Evolutionary conservation across 257 asterid genomes (phyloP).

Genomic region (Misopates orontium): DNA sequence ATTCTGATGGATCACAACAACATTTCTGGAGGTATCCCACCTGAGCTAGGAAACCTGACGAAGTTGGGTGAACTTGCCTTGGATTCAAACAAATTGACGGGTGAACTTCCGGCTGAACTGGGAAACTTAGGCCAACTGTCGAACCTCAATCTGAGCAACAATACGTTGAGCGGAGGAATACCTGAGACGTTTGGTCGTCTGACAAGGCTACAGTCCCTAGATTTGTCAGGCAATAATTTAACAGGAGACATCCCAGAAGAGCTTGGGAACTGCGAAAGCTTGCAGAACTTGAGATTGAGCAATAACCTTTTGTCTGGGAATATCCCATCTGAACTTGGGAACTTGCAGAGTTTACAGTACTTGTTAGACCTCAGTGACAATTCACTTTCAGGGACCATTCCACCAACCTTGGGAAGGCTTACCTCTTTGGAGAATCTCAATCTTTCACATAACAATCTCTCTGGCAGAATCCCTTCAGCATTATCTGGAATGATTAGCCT

Average conservation of each 20-base stretch:
- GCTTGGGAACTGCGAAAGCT: conserved; percentile 41
- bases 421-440: conserved; percentile 54
- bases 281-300: conserved; percentile 53
- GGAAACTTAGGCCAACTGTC: conserved; percentile 43
- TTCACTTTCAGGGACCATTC: conserved; percentile 57
- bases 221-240: conserved; percentile 57
- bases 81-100: conserved; percentile 59
- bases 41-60: conserved; percentile 59
- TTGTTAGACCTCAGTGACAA: conserved; percentile 70
- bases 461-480: conserved; percentile 63
- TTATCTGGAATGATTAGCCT: conserved; percentile 60
- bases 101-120: conserved; percentile 58
- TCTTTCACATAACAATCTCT: conserved; percentile 60
- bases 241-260: conserved; percentile 52
- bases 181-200: conserved; percentile 50
- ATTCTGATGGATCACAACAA: conserved; percentile 46
- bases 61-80: conserved; percentile 47
- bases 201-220: conserved; percentile 53
- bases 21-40: conserved; percentile 72
- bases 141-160: conserved; percentile 55
- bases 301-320: conserved; percentile 54
- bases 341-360: conserved; percentile 41
- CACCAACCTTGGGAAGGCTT: conserved; percentile 56
- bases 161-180: conserved; percentile 59
- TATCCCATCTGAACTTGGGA: conserved; percentile 61